Percentiles rank a stretch among this genome's conserved stretches.
These are phyloP conservation scores for Pseudonitzschia delicatissima DNA, from an alignment of 108 stramenopile species.

Conservation along the genomic window DNA sequence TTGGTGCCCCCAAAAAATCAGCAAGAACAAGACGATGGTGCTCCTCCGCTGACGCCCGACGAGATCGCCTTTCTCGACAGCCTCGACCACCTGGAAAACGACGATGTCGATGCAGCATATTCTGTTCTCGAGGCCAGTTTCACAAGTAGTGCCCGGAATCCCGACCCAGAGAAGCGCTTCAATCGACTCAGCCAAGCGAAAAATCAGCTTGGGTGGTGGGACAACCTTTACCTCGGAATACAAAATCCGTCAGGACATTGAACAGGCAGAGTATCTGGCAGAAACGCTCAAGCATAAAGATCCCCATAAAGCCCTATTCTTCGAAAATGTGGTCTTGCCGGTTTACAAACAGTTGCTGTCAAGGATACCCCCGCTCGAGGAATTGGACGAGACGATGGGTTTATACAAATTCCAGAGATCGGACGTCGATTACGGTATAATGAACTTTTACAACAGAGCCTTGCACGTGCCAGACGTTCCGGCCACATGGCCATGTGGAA, in stretches of 20 bases:
- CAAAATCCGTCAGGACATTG: constrained; percentile 51
- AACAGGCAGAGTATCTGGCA: constrained; percentile 54
- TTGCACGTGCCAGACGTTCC: constrained; percentile 38
- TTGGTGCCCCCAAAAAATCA: not conserved
- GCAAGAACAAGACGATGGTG: not conserved
- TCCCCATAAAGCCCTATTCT: constrained; percentile 32
- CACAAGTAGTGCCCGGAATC: constrained; percentile 37
- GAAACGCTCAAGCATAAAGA: constrained; percentile 24
- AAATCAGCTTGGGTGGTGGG: constrained; percentile 55
- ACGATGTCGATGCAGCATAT: constrained; percentile 58
- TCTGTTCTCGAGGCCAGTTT: constrained; percentile 54
- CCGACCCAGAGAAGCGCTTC: constrained; percentile 8
- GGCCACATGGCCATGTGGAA: constrained; percentile 14
- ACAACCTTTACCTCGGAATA: constrained; percentile 58
- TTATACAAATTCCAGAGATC: constrained; percentile 53
- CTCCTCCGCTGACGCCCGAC: constrained; percentile 6
- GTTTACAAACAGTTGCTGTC: constrained; percentile 41
- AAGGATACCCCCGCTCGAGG: constrained; percentile 46
- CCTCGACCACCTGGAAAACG: constrained; percentile 34
- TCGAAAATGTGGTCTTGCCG: constrained; percentile 36
- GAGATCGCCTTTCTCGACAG: constrained; percentile 8
- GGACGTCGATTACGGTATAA: constrained; percentile 40
- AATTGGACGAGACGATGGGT: constrained; percentile 41
- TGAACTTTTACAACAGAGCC: constrained; percentile 54
- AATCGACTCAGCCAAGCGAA: constrained; percentile 28